phyloP scores from a whole-genome alignment of 371 early-diverging fungal genomes.

The Mortierella sp. region DNA sequence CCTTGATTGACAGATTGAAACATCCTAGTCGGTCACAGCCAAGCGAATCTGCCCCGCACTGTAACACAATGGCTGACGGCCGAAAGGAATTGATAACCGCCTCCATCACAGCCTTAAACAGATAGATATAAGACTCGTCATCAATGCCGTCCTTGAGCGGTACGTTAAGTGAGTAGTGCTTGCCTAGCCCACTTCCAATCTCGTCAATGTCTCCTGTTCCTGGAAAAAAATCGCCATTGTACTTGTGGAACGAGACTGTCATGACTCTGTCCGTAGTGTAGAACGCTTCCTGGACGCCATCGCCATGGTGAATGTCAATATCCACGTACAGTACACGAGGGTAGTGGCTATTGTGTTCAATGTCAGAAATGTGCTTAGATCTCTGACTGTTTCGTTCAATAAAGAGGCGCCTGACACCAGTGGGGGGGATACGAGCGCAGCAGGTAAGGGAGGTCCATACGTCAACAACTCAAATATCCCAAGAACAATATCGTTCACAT shows the following conservation, averaged over 20 bases:
- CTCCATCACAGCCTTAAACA: slow-evolving; percentile 88
- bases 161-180: slow-evolving; percentile 90
- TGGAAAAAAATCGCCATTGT: slow-evolving; percentile 94
- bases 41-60: slow-evolving; percentile 97
- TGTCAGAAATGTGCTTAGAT: background rate
- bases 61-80: slow-evolving; percentile 90
- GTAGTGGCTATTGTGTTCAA: slow-evolving; percentile 59
- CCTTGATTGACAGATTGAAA: slow-evolving; percentile 90
- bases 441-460: slow-evolving; percentile 34
- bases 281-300: slow-evolving; percentile 97
- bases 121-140: slow-evolving; percentile 82
- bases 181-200: slow-evolving; percentile 78
- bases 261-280: slow-evolving; percentile 90
- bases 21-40: slow-evolving; percentile 92
- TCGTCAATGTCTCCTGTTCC: slow-evolving; percentile 91
- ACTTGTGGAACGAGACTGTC: slow-evolving; percentile 95
- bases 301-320: slow-evolving; percentile 97
- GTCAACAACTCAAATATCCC: slow-evolving; percentile 89
- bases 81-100: slow-evolving; percentile 80
- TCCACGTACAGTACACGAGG: slow-evolving; percentile 94
- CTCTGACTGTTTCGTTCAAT: background rate
- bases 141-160: slow-evolving; percentile 93
- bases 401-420: background rate
- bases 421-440: background rate
- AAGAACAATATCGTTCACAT: slow-evolving; percentile 95